Evolutionary conservation across 331 rosid genomes (phyloP).

Genomic region (Malus hybrid): DNA sequence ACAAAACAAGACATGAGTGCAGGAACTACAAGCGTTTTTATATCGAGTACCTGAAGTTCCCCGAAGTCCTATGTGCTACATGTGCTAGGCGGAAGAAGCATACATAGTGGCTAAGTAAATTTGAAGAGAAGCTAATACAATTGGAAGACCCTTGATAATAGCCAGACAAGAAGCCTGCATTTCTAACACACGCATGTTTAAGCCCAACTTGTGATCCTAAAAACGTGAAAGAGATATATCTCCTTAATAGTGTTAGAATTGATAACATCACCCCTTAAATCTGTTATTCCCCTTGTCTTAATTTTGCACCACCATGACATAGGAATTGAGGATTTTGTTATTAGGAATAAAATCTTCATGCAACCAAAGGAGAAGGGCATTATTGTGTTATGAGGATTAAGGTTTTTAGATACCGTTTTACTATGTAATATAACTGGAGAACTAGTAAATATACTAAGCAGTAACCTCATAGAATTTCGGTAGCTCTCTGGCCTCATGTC

Average conservation of each 20-base stretch:
- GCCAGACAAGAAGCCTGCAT: not conserved
- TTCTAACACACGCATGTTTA: not conserved
- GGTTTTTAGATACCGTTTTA: not conserved
- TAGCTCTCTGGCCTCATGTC: not conserved
- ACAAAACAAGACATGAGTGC: not conserved
- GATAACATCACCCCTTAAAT: not conserved
- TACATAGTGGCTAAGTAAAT: not conserved
- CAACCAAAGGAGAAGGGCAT: not conserved
- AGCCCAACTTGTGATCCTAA: not conserved
- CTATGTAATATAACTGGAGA: not conserved
- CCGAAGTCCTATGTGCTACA: not conserved
- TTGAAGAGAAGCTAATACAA: not conserved
- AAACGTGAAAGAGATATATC: not conserved
- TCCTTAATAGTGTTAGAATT: not conserved
- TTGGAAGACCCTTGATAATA: not conserved
- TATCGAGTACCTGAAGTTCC: not conserved
- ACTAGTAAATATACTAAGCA: not conserved
- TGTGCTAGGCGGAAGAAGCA: not conserved
- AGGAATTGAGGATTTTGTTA: not conserved
- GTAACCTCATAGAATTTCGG: not conserved
- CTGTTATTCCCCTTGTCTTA: not conserved
- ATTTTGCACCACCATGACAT: not conserved
- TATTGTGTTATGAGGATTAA: not conserved
- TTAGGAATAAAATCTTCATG: not conserved
- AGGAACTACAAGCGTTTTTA: not conserved